Evolutionary conservation across 306 rosid genomes (phyloP).

Genomic region (Citrullus colocynthis): DNA sequence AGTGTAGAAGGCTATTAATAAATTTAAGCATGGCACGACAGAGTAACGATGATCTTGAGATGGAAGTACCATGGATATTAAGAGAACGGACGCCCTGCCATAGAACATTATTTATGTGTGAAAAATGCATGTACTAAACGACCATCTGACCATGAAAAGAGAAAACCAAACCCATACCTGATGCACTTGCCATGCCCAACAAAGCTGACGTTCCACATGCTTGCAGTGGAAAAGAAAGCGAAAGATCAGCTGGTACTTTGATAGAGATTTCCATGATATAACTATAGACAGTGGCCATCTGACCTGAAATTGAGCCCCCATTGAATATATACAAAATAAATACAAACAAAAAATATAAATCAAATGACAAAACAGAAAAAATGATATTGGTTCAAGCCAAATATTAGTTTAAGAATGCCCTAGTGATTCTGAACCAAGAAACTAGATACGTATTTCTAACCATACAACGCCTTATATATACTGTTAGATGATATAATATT

Average conservation of each 20-base stretch:
- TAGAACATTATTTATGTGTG: constrained; percentile 9
- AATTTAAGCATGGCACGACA: constrained; percentile 97
- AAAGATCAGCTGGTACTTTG: constrained; percentile 82
- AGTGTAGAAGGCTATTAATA: constrained; percentile 83
- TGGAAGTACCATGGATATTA: constrained; percentile 72
- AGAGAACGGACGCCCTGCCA: constrained; percentile 80
- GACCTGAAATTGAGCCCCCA: constrained; percentile 32
- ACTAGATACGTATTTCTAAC: neutral
- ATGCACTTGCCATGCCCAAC: constrained; percentile 98
- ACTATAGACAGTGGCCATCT: constrained; percentile 92
- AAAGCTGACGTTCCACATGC: constrained; percentile 89
- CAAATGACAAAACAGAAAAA: constrained; percentile 3
- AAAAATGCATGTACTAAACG: constrained; percentile 6
- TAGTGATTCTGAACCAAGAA: neutral
- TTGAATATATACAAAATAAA: constrained; percentile 1
- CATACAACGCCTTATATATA: neutral
- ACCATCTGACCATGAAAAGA: constrained; percentile 1
- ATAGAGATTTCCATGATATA: constrained; percentile 67
- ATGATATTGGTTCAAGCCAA: neutral
- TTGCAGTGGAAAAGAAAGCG: constrained; percentile 91
- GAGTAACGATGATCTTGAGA: constrained; percentile 83
- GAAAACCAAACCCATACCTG: constrained; percentile 43
- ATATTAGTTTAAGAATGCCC: neutral
- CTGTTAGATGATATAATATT: too few species aligned
- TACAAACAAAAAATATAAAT: neutral